A percentile compares a stretch with the other conserved stretches of the same genome.
Conservation (phyloP, 208 protist genomes). For the Crithidia fasciculata region DNA sequence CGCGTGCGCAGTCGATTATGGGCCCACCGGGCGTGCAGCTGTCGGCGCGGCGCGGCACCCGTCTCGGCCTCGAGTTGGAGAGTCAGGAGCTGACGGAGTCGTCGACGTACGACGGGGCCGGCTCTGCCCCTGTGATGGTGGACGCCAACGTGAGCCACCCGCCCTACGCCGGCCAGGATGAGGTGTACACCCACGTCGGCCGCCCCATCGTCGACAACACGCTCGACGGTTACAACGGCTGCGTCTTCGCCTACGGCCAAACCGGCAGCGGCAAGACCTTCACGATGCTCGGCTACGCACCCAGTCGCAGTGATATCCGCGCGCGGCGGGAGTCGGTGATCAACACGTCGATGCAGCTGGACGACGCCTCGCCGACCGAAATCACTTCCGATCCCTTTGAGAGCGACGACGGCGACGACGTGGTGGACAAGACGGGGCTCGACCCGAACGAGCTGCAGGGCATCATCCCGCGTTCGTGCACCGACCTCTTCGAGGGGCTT, state of each 20-base stretch:
- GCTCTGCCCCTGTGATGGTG: constrained; percentile 60
- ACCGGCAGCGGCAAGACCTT: constrained; percentile 94
- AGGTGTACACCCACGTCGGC: constrained; percentile 80
- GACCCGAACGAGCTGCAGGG: constrained; percentile 73
- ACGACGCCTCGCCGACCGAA: constrained; percentile 7
- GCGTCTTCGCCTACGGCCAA: constrained; percentile 92
- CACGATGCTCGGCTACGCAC: constrained; percentile 90
- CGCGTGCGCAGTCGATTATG: constrained; percentile 35
- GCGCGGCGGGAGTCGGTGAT: constrained; percentile 10
- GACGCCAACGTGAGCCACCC: constrained; percentile 60
- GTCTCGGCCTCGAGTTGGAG: background rate
- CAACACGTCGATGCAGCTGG: background rate
- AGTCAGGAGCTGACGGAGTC: background rate
- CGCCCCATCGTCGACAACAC: constrained; percentile 77
- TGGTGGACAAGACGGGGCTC: constrained; percentile 53
- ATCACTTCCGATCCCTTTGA: constrained; percentile 13
- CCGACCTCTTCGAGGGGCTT: constrained; percentile 70
- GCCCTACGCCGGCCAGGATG: constrained; percentile 71
- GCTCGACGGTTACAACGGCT: constrained; percentile 87
- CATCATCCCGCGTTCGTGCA: constrained; percentile 78
- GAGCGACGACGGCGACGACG: constrained; percentile 38
- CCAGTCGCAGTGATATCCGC: constrained; percentile 37
- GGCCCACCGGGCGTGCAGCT: background rate
- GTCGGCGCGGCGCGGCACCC: constrained; percentile 22
- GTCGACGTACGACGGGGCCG: constrained; percentile 27